Evolutionary conservation across 148 eudicot species (phyloP).

Genomic region (Rhododendron molle): DNA sequence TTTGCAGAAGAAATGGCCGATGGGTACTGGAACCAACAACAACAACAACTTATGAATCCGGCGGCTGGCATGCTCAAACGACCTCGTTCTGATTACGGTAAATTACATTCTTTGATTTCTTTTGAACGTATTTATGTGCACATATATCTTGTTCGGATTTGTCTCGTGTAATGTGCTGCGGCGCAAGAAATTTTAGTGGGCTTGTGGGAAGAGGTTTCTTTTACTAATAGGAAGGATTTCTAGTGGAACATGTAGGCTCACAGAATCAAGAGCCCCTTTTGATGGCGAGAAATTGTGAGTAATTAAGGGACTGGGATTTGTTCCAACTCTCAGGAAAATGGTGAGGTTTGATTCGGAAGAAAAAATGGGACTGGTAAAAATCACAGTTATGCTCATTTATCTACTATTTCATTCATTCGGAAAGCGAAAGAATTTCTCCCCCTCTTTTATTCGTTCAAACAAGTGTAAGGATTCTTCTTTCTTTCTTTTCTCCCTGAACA

Average conservation of each 20-base stretch:
- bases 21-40: constrained; percentile 27
- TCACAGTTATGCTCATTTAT: not conserved
- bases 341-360: not conserved
- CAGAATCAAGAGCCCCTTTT: not conserved
- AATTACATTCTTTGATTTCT: not conserved
- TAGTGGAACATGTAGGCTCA: not conserved
- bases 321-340: not conserved
- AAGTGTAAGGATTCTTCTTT: not conserved
- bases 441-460: not conserved
- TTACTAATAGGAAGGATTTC: not conserved
- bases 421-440: not conserved
- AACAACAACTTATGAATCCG: constrained; percentile 10
- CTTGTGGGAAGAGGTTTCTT: not conserved
- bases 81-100: constrained; percentile 28
- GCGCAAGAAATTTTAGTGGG: not conserved
- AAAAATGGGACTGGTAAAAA: not conserved
- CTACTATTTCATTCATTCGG: not conserved
- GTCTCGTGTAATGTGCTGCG: not conserved
- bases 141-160: not conserved
- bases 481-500: not conserved
- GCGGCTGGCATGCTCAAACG: constrained; percentile 26
- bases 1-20: constrained; percentile 25
- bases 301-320: not conserved
- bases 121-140: not conserved
- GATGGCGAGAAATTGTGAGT: not conserved